Conservation (phyloP, 257 asterid genomes). For the Cordia subcordata region DNA sequence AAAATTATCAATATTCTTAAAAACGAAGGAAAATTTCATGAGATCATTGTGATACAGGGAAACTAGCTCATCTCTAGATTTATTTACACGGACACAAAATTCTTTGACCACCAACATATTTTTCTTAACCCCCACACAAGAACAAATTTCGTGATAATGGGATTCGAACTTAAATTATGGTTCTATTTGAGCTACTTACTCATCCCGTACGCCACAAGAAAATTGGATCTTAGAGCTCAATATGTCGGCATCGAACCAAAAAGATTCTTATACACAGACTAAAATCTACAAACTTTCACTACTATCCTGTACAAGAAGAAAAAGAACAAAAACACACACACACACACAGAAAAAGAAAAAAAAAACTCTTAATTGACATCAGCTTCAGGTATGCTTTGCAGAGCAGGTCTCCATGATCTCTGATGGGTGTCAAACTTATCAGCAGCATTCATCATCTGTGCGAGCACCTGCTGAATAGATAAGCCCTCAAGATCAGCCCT, state of each 20-base stretch:
- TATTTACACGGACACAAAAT: background rate
- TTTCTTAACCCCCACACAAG: too few relatives aligned
- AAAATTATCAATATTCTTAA: too few relatives aligned
- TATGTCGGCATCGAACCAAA: background rate
- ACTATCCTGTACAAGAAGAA: background rate
- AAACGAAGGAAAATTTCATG: too few relatives aligned
- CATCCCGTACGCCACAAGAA: too few relatives aligned
- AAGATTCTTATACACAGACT: background rate
- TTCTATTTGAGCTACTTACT: too few relatives aligned
- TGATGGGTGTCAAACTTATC: slow-evolving; percentile 25
- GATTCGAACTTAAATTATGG: too few relatives aligned
- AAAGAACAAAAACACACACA: background rate
- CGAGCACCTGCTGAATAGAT: slow-evolving; percentile 34
- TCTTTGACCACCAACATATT: background rate
- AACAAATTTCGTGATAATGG: too few relatives aligned
- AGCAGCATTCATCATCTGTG: slow-evolving; percentile 21
- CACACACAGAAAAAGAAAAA: background rate
- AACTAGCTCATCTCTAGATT: background rate
- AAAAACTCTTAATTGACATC: slow-evolving; percentile 11
- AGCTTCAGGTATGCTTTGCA: slow-evolving; percentile 59
- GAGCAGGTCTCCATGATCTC: slow-evolving; percentile 43
- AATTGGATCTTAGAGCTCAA: background rate
- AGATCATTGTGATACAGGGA: too few relatives aligned
- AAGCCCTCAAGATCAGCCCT: slow-evolving; percentile 28
- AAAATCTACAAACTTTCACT: background rate